Evolutionary conservation across 257 asterid species (phyloP), one percentile per base, ranked within the genome.

Genomic region (Craterostigma plantagineum): DNA sequence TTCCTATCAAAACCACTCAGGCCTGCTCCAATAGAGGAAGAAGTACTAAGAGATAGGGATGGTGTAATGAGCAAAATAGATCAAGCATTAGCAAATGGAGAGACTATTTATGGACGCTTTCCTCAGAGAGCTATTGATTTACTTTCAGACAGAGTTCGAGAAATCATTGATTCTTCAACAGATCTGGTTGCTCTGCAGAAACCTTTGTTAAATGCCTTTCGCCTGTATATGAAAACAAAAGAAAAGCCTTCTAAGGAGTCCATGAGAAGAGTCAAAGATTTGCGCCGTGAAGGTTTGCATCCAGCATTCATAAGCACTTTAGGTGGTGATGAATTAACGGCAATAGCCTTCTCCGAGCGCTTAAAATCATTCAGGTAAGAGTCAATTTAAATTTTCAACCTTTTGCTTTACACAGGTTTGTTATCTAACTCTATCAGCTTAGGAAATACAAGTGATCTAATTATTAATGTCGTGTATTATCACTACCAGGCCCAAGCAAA

Each of bases 331-430:
- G 95, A 90, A 45, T 67, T 90, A 60, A 58, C 81, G 39, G 95
- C 98, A 35, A 44, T 83, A 53, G 98, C 95, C 52, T 90, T 90
- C 59, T 83, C 98, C 34, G 98, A 90, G 68, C 91, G 91, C 51
- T 57, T 83, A 55, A 90, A 90, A 60, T 53, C 67, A 54, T 90
- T 82, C 60, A 72, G 91, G 95, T 75, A 54, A 63, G 42, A 27
- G 43, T 16, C 39, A 49, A 30, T 36, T 53, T 42, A 33, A 17
- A 27, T 18, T 52, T 17, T 47, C 14, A 45, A 27, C 34, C 38
- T 11, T 40, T 40, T 36, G 12, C 12, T n/a, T 11, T 11, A 11
- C 8, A 5, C 10, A 8, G 17, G 3, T 40, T 40, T 1, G 16
- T 11, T 8, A 8, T n/a, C 9, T 12, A 43, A 3, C 17, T 43